Evolutionary conservation across 768 basidiomycete species (phyloP), one percentile per base, ranked within the genome.

Genomic region (Cystofilobasidium macerans): DNA sequence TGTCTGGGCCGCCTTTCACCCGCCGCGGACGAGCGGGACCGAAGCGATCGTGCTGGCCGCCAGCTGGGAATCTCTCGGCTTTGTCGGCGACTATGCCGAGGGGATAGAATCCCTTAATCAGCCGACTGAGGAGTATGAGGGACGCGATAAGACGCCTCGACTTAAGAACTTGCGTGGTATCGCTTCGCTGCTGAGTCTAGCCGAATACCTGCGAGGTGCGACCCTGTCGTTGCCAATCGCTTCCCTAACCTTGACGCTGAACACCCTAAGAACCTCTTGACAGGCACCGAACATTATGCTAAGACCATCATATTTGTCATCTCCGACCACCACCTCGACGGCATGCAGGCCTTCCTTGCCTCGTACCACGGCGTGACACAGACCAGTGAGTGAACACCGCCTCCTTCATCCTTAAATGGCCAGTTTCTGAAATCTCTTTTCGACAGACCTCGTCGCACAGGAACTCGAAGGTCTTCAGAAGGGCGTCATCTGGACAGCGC

Each of bases 21-120:
- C 93, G 2, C 90, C 94, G 11, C 84, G 95, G 30, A 82, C 88
- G n/a, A 84, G 91, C n/a, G 93, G 92, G 3, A 84, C 85, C 11
- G 94, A 99, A 76, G 87, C 90, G 6, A 87, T 97, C 73, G 82
- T 99, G 22, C 82, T 99, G 45, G 86, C 87, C 69, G 93, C 95
- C 1, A 88, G 91, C 8, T 95, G 92, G 91, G 70, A 85, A 6
- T 92, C 89, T 70, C 79, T 78, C 13, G 54, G 28, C 16, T 64
- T 42, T 13, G 24, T 28, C 28, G 38, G 57, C 9, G 70, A 72
- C 3, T 32, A 26, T 11, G 51, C 60, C 9, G 69, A 62, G n/a
- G 54, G 30, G 11, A 36, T 56, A 3, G 43, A 64, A 1, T 64
- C 60, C 1, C 3, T 51, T 18, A 63, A 47, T 12, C 13, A 11